These are phyloP conservation scores for Byssoonygena ceratinophila DNA, from an alignment of 2,329 filamentous ascomycete species.

Conservation along the genomic window DNA sequence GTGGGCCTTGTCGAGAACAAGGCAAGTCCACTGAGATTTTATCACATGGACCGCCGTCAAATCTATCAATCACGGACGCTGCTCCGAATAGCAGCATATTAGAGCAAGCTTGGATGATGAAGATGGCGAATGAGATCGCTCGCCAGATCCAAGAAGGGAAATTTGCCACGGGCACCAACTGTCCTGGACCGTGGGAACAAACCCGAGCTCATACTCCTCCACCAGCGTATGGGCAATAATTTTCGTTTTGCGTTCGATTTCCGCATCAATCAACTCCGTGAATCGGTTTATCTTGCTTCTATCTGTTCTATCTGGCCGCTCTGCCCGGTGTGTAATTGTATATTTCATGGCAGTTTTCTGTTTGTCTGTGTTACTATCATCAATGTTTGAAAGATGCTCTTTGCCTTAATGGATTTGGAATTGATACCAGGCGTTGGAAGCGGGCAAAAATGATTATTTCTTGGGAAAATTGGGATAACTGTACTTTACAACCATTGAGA, in stretches of 20 bases:
- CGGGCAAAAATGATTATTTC: not conserved
- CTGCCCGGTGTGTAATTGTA: conserved; percentile 7
- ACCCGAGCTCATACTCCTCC: conserved; percentile 33
- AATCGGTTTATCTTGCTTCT: conserved; percentile 1
- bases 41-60: conserved; percentile 1
- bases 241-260: not conserved
- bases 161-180: conserved; percentile 27
- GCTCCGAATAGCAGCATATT: conserved; percentile 29
- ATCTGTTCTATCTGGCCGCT: not conserved
- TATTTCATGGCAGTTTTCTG: not conserved
- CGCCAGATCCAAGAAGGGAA: conserved; percentile 78
- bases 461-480: not conserved
- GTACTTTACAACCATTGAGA: not conserved
- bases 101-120: conserved; percentile 39
- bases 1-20: not conserved
- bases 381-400: conserved; percentile 1
- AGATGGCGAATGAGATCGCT: conserved; percentile 89
- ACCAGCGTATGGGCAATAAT: conserved; percentile 37
- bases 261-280: not conserved
- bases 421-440: conserved; percentile 11
- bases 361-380: conserved; percentile 5
- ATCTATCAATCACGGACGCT: conserved; percentile 11
- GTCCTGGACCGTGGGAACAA: conserved; percentile 30
- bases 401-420: not conserved
- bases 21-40: not conserved